These are phyloP conservation scores for Medicago ruthenica DNA, from an alignment of 306 rosid species.

Conservation along the genomic window DNA sequence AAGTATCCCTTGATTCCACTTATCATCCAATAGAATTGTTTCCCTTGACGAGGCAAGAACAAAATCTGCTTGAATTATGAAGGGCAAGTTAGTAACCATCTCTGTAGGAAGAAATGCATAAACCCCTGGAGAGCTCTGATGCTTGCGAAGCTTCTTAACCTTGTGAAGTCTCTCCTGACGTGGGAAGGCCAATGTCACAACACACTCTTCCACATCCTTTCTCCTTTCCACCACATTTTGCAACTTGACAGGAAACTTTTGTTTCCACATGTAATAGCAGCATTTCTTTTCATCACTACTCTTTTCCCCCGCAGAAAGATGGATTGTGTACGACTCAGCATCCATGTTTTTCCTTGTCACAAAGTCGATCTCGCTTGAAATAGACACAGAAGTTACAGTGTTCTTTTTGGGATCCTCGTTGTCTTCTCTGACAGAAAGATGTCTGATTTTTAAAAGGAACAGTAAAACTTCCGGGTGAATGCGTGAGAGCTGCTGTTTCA, in stretches of 20 bases:
- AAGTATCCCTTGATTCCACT: constrained; percentile 3
- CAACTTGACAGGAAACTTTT: neutral
- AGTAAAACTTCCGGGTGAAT: neutral
- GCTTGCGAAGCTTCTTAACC: neutral
- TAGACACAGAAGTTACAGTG: neutral
- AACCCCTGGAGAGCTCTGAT: neutral
- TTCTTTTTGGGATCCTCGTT: neutral
- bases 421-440: neutral
- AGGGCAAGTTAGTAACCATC: neutral
- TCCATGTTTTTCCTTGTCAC: neutral
- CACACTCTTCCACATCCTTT: neutral
- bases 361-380: neutral
- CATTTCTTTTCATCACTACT: neutral
- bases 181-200: neutral
- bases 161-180: neutral
- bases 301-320: neutral
- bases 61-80: constrained; percentile 5
- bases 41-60: neutral
- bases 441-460: neutral
- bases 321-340: neutral
- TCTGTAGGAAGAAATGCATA: constrained; percentile 1
- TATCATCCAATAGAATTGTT: neutral
- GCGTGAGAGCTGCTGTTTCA: neutral
- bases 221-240: neutral
- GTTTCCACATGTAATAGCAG: neutral